Percentiles rank a stretch among this genome's conserved stretches.
phyloP scores from a whole-genome alignment of 2,329 filamentous ascomycete genomes.

The Fusarium musae region DNA sequence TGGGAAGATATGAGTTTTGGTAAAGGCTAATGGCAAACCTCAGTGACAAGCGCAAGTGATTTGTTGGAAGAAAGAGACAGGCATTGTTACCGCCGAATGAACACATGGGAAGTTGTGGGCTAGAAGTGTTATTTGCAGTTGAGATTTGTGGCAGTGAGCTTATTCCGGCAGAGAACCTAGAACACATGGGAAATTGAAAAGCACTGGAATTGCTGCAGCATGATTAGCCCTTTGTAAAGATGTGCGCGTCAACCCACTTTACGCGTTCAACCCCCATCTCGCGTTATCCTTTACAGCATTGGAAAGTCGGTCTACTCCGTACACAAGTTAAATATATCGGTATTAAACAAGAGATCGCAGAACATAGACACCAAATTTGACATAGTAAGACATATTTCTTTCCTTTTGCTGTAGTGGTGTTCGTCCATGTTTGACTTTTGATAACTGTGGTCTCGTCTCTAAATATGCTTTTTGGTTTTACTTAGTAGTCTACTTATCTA shows the following conservation, averaged over 20 bases:
- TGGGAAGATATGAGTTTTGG: not conserved
- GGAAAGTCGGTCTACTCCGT: too few relatives aligned
- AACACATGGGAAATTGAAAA: not conserved
- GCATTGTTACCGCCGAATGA: not conserved
- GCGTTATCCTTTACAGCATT: not conserved
- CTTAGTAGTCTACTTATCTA: too few relatives aligned
- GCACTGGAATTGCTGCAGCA: not conserved
- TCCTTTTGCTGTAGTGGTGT: not conserved
- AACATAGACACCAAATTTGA: rapidly evolving
- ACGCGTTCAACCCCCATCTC: too few relatives aligned
- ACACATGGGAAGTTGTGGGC: not conserved
- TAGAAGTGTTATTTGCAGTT: too few relatives aligned
- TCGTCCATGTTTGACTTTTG: not conserved
- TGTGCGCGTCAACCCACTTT: not conserved
- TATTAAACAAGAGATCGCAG: rapidly evolving
- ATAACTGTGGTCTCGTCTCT: not conserved
- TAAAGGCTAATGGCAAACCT: not conserved
- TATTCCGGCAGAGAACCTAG: too few relatives aligned
- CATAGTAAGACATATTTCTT: not conserved
- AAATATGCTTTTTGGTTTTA: too few relatives aligned
- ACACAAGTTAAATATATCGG: rapidly evolving
- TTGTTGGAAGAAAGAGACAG: not conserved
- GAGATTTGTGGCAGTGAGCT: too few relatives aligned
- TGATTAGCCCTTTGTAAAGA: not conserved
- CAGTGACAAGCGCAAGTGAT: not conserved